Evolutionary conservation across 2,329 filamentous ascomycete species (phyloP), one percentile per base, ranked within the genome.

Genomic region (Cytospora piceicola): DNA sequence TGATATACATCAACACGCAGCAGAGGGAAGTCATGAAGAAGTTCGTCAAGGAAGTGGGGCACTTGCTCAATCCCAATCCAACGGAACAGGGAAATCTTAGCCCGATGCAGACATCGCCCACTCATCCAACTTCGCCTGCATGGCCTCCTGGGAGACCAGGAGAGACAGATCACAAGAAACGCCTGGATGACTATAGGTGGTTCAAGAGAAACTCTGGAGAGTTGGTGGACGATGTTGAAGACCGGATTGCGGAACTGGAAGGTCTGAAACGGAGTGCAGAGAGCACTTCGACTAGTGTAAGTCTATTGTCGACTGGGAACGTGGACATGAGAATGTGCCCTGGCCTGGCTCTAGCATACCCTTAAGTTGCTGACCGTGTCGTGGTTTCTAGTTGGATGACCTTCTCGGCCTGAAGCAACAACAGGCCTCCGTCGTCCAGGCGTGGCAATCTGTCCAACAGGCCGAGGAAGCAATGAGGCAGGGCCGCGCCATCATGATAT

Each of bases 1-100:
- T 83, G 72, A 71, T 78, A 0, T 73, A 76, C 17, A 72, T 83
- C n/a, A 70, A 73, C 4, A 73, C 72, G 11, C 73, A 75, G 17
- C 80, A 80, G 39, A 54, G 64, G 6, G 72, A 75, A 2, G 72
- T 76, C 0, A 64, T 78, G 4, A 71, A 71, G 20, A 65, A 67
- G 4, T 77, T 75, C 64, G 15, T 17, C 5, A 24, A 71, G 12
- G 65, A 71, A 15, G 70, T 68, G 1, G 68, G 69, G 15, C 56
- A 69, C 11, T 69, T 70, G 15, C 30, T 70, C 5, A 63, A 71
- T n/a, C 68, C 69, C 0, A 52, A 59, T 1, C 67, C 64, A n/a
- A 27, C 2, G 66, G 63, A 65, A 66, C 54, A 34, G 62, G 67
- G 30, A 60, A 67, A 22, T 17, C 15, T 42, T 2, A 11, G 15